Evolutionary conservation across 257 asterid species (phyloP).

Genomic region (Solanum tarijense): DNA sequence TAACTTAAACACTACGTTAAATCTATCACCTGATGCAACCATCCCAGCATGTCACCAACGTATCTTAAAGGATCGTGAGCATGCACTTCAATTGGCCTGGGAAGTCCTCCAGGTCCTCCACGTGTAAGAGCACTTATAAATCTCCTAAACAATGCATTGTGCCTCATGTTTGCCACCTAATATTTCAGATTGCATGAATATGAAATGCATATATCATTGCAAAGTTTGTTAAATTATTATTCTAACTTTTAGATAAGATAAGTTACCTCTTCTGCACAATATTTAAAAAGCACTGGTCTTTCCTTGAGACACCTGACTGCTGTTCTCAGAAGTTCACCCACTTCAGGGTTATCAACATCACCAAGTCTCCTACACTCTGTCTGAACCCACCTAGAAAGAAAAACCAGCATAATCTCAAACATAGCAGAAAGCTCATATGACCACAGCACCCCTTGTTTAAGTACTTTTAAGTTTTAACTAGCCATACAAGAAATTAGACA

Average conservation of each 20-base stretch:
- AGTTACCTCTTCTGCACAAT: constrained; percentile 94
- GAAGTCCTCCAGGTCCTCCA: constrained; percentile 98
- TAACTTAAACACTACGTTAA: background rate
- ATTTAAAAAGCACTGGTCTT: constrained; percentile 92
- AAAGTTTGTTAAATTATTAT: background rate
- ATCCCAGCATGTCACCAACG: constrained; percentile 98
- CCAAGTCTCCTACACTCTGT: constrained; percentile 92
- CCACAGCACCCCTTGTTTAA: background rate
- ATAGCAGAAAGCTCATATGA: background rate
- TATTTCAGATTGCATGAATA: constrained; percentile 3
- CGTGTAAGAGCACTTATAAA: constrained; percentile 98
- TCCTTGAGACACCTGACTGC: constrained; percentile 93
- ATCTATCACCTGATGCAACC: constrained; percentile 84
- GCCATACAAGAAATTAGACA: background rate
- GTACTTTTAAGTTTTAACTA: background rate
- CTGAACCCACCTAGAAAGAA: constrained; percentile 84
- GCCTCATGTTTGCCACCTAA: constrained; percentile 99
- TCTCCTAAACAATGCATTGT: constrained; percentile 93
- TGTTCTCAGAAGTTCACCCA: constrained; percentile 73
- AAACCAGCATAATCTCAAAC: background rate
- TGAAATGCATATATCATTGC: constrained; percentile 1
- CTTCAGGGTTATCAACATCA: constrained; percentile 93
- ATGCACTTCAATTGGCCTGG: constrained; percentile 98
- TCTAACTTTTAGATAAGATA: constrained; percentile 3
- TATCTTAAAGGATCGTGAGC: constrained; percentile 99